Evolutionary conservation across 805 yeast species (phyloP).

Genomic region (Sugiyamaella marilandica): DNA sequence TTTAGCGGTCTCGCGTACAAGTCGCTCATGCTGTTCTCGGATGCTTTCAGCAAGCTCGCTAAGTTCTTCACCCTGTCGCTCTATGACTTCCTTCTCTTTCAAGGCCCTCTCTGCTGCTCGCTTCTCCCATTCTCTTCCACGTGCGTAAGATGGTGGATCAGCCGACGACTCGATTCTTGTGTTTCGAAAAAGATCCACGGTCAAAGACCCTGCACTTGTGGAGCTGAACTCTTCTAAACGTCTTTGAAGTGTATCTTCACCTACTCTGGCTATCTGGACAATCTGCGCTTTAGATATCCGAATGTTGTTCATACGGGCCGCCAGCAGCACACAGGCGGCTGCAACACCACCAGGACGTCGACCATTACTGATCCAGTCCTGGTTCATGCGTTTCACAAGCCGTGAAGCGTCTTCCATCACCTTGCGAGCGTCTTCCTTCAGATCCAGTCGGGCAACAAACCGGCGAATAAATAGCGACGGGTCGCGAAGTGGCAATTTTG

Average conservation of each 20-base stretch:
- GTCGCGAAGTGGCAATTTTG: constrained; percentile 80
- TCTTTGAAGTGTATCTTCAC: constrained; percentile 87
- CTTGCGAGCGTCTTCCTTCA: constrained; percentile 62
- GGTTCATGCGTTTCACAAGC: constrained; percentile 84
- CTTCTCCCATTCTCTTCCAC: constrained; percentile 52
- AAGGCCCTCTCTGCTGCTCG: constrained; percentile 22
- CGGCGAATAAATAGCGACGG: constrained; percentile 92
- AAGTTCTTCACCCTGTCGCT: constrained; percentile 11
- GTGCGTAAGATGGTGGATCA: constrained; percentile 78
- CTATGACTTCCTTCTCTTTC: constrained; percentile 15
- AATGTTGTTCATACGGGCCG: constrained; percentile 95
- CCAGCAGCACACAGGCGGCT: constrained; percentile 89
- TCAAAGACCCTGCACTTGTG: constrained; percentile 67
- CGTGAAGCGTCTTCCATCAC: constrained; percentile 85
- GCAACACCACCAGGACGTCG: constrained; percentile 98
- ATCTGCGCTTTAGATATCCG: constrained; percentile 89
- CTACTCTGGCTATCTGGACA: constrained; percentile 92
- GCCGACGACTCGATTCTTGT: constrained; percentile 41
- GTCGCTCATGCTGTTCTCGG: background rate
- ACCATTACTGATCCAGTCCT: constrained; percentile 95
- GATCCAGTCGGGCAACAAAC: constrained; percentile 81
- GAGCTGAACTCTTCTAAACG: constrained; percentile 81
- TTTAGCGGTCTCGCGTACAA: constrained; percentile 9
- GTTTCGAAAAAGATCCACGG: constrained; percentile 68
- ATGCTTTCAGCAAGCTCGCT: constrained; percentile 11